Conservation (phyloP, 2,329 filamentous ascomycete species). For the Exophiala mesophila region DNA sequence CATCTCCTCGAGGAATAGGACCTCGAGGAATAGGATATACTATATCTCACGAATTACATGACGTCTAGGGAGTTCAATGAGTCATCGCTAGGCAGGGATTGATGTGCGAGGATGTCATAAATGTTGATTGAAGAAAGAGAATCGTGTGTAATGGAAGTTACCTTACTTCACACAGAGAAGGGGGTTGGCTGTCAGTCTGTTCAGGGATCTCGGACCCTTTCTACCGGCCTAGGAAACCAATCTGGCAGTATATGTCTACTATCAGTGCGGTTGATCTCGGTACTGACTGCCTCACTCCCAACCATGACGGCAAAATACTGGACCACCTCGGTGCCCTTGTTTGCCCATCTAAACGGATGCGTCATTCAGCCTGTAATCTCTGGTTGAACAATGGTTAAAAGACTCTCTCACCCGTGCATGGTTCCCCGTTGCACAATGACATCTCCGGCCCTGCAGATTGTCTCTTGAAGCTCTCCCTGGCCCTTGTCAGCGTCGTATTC, state of each 20-base stretch:
- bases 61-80: too few species aligned
- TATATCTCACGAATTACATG: too few species aligned
- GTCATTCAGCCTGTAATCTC: not conserved
- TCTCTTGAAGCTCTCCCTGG: constrained; percentile 11
- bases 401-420: constrained; percentile 4
- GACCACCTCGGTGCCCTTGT: not conserved
- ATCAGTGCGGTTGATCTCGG: not conserved
- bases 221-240: not conserved
- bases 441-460: constrained; percentile 22
- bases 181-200: not conserved
- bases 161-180: not conserved
- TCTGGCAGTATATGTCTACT: constrained; percentile 1
- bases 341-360: not conserved
- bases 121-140: not conserved
- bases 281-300: not conserved
- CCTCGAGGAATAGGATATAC: too few species aligned
- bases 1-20: too few species aligned
- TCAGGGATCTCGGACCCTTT: not conserved
- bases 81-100: not conserved
- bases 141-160: not conserved
- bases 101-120: not conserved
- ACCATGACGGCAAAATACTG: constrained; percentile 1
- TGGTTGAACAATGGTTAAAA: not conserved
- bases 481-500: not conserved
- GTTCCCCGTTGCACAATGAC: constrained; percentile 21